Evolutionary conservation across 169 alveolate species (phyloP).

Genomic region (Plasmodium falciparum): DNA sequence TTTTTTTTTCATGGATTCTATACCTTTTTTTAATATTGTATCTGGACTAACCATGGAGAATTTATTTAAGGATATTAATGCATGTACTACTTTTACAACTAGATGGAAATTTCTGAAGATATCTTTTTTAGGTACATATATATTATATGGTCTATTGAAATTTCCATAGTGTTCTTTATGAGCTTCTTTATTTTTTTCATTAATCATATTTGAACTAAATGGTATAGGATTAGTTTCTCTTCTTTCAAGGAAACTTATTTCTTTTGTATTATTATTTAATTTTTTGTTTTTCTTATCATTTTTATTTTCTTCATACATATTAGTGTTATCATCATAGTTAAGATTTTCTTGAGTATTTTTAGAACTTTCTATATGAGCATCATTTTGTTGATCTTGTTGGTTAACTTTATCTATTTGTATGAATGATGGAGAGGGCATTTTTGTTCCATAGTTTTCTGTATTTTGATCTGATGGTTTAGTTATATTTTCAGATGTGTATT

Average conservation of each 20-base stretch:
- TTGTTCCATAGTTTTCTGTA: background rate
- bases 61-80: slow-evolving; percentile 64
- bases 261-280: background rate
- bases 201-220: slow-evolving; percentile 28
- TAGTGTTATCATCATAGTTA: too few relatives aligned
- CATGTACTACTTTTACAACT: slow-evolving; percentile 50
- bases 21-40: slow-evolving; percentile 46
- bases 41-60: slow-evolving; percentile 64
- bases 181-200: slow-evolving; percentile 8
- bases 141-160: slow-evolving; percentile 70
- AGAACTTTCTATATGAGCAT: background rate
- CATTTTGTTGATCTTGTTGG: background rate
- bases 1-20: slow-evolving; percentile 6
- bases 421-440: background rate
- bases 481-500: background rate
- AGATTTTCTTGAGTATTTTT: background rate
- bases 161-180: slow-evolving; percentile 13
- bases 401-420: background rate
- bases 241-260: slow-evolving; percentile 28
- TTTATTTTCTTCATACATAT: background rate
- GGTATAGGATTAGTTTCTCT: background rate
- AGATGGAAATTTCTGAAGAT: slow-evolving; percentile 39
- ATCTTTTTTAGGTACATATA: slow-evolving; percentile 35
- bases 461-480: background rate
- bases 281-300: background rate